Evolutionary conservation across 2,329 filamentous ascomycete species (phyloP), one percentile per base, ranked within the genome.

Genomic region (Diaporthe citri): DNA sequence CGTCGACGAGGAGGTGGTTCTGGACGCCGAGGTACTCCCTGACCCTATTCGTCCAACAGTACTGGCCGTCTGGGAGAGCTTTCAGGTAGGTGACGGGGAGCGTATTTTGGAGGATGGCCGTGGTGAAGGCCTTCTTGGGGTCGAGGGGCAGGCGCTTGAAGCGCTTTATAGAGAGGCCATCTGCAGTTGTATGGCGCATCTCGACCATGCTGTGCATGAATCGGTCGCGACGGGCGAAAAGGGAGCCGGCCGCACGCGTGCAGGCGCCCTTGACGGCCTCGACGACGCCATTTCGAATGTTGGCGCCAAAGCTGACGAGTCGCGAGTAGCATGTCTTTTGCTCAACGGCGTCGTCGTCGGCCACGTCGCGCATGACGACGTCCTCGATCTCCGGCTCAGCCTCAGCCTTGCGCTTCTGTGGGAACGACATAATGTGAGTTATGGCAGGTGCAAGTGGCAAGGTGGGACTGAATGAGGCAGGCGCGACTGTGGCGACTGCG

Each of bases 61-160:
- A 76, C 55, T 74, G 46, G 25, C 43, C 56, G 34, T 55, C 43
- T 22, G 74, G 66, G 41, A 77, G 74, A 12, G 56, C 17, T 34
- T 71, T 75, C 20, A 76, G 55, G 64, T 71, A 64, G 10, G 17
- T 57, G 52, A 74, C 51, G 22, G 74, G 75, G 7, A 77, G 67
- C 17, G 71, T 72, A n/a, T 77, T 72, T n/a, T 64, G 56, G 46
- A 76, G 67, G 12, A 48, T 36, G 71, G 52, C 74, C 46, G 36
- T 67, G 62, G 71, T 62, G n/a, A 34, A 43, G 22, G 71, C 67
- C 17, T 62, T 56, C 25, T 60, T 48, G 51, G 70, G 28, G 22
- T 75, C 71, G 43, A 73, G 43, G n/a, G 75, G 74, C 55, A 77
- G 66, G 36, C 75, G 74, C 74, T 77, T 77, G 71, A 77, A 76